Evolutionary conservation across 495 filamentous ascomycete genomes (phyloP), one percentile per base, ranked within the genome.

Genomic region (Aspergillus leporis): DNA sequence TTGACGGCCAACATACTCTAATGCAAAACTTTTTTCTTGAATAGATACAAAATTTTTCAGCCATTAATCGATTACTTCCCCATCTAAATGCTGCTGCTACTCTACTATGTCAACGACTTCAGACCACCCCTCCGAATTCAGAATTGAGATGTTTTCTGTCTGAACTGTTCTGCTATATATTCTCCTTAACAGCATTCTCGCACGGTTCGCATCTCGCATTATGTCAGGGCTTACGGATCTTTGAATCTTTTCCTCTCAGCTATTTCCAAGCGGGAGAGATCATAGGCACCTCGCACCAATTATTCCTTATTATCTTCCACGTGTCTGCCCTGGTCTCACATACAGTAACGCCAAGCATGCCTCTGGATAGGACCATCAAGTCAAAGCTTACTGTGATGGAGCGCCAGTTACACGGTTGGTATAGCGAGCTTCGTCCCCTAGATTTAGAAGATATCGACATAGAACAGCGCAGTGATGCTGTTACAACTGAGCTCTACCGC

Each of bases 91-190:
- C 61, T 5, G 65, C 65, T 2, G 59, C 62, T 9, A 54, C 54
- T 22, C 56, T 67, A 3, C 51, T 64, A 8, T 45, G 52, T 25
- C 60, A 58, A 12, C 57, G 61, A 4, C n/a, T 62, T 7, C 51
- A 30, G 14, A 16, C 6, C 5, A 21, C 22, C 0, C 58, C 48
- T 5, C n/a, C 21, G 0, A 55, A 62, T 32, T 28, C 56, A 2
- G 23, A 31, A 3, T 5, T 67, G 18, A 48, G 56, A 7, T 19
- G 38, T 7, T 62, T 62, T 25, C 28, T 67, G 12, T 47, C 60
- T 1, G 65, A 64, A 16, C 36, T 62, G 21, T 67, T 67, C 22
- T 64, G 65, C 36, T 67, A 67, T 18, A 62, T 64, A 23, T 67
- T 64, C 53, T 38, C 61, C 21, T 19, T 67, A 8, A 46, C 61